Evolutionary conservation across 345 rosid species (phyloP).

Genomic region (Sisymbrium altissimum): DNA sequence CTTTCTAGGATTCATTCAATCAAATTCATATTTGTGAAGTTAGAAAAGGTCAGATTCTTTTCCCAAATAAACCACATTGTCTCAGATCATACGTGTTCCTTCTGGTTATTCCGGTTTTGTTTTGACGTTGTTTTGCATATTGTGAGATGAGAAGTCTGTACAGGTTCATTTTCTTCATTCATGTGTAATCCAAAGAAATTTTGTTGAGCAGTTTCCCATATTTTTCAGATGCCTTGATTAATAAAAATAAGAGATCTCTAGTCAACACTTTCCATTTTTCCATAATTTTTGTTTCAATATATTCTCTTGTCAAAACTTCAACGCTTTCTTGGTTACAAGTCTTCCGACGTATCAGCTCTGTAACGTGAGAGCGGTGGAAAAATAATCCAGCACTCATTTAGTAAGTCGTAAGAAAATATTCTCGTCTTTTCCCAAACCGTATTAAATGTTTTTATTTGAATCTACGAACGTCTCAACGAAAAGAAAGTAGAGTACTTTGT

Average conservation of each 20-base stretch:
- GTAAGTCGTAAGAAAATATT: too few relatives aligned
- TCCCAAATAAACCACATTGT: slow-evolving; percentile 14
- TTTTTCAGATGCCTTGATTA: not conserved
- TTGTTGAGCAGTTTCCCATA: slow-evolving; percentile 12
- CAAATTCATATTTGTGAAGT: slow-evolving; percentile 26
- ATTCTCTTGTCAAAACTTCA: not conserved
- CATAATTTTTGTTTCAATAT: not conserved
- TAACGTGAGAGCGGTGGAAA: not conserved
- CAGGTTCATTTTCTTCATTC: slow-evolving; percentile 82
- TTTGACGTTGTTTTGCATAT: slow-evolving; percentile 33
- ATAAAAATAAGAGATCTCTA: not conserved
- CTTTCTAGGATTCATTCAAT: slow-evolving; percentile 38
- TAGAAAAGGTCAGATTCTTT: slow-evolving; percentile 40
- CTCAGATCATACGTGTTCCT: not conserved
- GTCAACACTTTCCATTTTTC: not conserved
- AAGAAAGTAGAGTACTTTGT: not conserved
- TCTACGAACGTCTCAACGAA: not conserved
- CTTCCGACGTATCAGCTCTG: not conserved
- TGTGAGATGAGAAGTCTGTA: slow-evolving; percentile 45
- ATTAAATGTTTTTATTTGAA: not conserved
- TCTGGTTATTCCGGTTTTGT: slow-evolving; percentile 9
- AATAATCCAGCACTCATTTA: not conserved
- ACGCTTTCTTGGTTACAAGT: not conserved
- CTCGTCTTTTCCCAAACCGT: not conserved
- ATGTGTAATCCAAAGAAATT: slow-evolving; percentile 56